Base-by-base conservation (phyloP, 495 filamentous ascomycete species). In the Copromyces sp. region DNA sequence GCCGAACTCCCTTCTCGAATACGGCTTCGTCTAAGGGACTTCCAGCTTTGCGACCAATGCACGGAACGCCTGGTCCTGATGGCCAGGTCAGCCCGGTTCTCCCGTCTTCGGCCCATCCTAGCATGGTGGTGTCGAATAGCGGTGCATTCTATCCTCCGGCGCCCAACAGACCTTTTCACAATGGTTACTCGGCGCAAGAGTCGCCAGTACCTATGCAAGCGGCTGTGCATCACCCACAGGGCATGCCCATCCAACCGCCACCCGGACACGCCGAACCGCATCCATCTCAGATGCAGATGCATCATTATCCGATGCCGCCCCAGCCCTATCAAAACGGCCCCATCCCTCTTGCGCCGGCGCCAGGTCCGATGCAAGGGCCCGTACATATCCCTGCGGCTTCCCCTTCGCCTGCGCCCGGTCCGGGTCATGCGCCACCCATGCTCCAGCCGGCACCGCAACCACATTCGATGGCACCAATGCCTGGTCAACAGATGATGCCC, bases 11-110 rank as follows among this genome's bases (percentile, higher is more conserved):
- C 3, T 79, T 79, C 35, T 75, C 75, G n/a, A 78, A 73, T 69
- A 68, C 72, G 2, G 73, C 45, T 2, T 38, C 74, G 20, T 53
- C 72, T 68, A 80, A 79, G 39, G 75, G 77, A 32, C 79, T 85
- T 35, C 83, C 83, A 0, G 82, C 83, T 0, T 68, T 85, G n/a
- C 80, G 83, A n/a, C 83, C 83, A 17, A 77, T 82, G 65, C 78
- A 81, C 11, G 35, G 40, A 5, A 68, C 78, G 2, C 74, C 78
- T 4, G 69, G 68, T n/a, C 74, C 77, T 7, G 80, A 81, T 73
- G 73, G 73, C 6, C 77, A 79, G 38, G 74, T 71, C 59, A 76
- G 74, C 69, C 74, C 78, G 20, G 75, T 68, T 2, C 65, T 72
- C n/a, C 75, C 76, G 32, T 29, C 53, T 65, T 65, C 53, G 14